Conservation (phyloP, 345 rosid genomes). For the Angophora floribunda region DNA sequence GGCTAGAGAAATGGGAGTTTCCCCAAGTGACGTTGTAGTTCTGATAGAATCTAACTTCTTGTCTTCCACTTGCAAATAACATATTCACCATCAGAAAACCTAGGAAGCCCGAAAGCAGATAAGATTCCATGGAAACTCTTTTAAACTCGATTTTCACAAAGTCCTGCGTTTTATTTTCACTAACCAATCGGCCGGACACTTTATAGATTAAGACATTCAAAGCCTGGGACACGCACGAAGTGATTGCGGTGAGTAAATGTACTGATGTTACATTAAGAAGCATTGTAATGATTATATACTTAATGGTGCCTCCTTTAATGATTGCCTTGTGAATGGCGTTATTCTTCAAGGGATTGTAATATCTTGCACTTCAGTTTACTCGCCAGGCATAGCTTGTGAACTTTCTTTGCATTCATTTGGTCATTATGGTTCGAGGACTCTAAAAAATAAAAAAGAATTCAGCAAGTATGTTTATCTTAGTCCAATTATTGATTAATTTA, state of each 20-base stretch:
- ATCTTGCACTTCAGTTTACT: neutral
- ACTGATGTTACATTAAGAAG: neutral
- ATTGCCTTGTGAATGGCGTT: neutral
- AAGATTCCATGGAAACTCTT: neutral
- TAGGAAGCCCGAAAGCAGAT: neutral
- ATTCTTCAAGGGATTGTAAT: neutral
- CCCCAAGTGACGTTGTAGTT: neutral
- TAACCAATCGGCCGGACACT: neutral
- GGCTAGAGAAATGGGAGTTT: neutral
- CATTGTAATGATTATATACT: neutral
- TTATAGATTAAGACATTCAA: neutral
- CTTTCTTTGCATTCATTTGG: neutral
- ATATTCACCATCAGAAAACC: neutral
- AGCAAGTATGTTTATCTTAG: neutral
- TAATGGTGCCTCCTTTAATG: neutral
- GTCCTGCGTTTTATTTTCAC: neutral
- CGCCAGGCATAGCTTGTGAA: neutral
- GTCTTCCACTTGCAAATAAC: neutral
- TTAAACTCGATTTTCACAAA: neutral
- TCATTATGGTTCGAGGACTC: neutral
- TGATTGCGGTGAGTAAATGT: neutral
- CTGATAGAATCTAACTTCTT: neutral
- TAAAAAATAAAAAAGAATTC: neutral
- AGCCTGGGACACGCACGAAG: neutral
- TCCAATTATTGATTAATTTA: neutral